Base-by-base conservation (phyloP, 2,329 filamentous ascomycete species). In the Xylaria sp. region DNA sequence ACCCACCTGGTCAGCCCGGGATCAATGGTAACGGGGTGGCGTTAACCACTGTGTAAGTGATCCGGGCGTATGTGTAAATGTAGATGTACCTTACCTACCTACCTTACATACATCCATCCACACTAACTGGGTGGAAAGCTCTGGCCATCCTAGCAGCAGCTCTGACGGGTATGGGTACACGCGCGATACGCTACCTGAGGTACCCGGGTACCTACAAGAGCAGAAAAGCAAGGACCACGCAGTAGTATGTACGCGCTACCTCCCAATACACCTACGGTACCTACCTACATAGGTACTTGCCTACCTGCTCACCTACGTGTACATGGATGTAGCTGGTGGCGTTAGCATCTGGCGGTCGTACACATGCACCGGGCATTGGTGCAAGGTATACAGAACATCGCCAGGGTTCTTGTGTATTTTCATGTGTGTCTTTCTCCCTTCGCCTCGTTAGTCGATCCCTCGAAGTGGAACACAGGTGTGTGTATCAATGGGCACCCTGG, bases 171-270 rank as follows among this genome's bases (percentile, higher is more conserved):
- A 54, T 38, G 22, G 29, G 22, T 55, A 55, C 51, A 51, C 15
- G 39, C 29, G 33, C 44, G 42, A 6, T 61, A 10, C 17, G n/a
- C 49, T 45, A 36, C 20, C 29, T 25, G 29, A 33, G 29, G 25
- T 56, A 49, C 15, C 39, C 39, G 20, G 27, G 17, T 61, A 45
- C 25, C 25, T 54, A 33, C 47, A 44, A 29, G 44, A 42, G 50
- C 25, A 60, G 49, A 50, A 45, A 65, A 57, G 56, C 55, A 29
- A 64, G 45, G 64, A 53, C 60, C 64, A n/a, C 57, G 60, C 59
- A 53, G 60, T 56, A 60, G 56, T 39, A 50, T 22, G 20, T 54
- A 20, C 17, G 29, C 49, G 49, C 49, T 51, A 17, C 49, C 49
- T 51, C 2, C 27, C 47, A 31, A n/a, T 17, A 50, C 31, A n/a